Conservation (phyloP, 306 rosid genomes). For the Cicer pinnatifidum region DNA sequence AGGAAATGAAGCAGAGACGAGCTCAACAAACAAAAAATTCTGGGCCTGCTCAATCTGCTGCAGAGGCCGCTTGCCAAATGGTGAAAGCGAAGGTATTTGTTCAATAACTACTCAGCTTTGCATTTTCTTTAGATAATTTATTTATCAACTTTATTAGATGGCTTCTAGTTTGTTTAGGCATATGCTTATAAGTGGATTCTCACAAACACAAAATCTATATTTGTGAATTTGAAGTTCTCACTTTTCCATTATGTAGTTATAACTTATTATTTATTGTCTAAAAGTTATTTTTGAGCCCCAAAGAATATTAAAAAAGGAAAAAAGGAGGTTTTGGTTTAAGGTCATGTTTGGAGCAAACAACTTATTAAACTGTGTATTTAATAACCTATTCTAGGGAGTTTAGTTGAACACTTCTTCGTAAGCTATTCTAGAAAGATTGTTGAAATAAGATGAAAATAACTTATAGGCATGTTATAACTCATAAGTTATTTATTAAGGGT, state of each 20-base stretch:
- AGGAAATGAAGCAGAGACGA: slow-evolving; percentile 46
- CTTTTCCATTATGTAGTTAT: not conserved
- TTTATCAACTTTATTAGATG: slow-evolving; percentile 3
- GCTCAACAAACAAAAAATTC: slow-evolving; percentile 52
- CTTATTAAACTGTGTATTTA: not conserved
- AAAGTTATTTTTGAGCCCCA: not conserved
- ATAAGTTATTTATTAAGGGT: no score
- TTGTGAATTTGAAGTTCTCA: not conserved
- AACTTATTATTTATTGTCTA: not conserved
- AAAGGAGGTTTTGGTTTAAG: not conserved
- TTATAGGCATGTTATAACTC: no score
- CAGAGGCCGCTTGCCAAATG: slow-evolving; percentile 70
- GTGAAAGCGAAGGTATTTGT: slow-evolving; percentile 62
- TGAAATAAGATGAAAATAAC: no score
- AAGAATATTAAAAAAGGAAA: no score
- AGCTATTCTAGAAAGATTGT: not conserved
- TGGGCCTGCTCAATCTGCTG: slow-evolving; percentile 78
- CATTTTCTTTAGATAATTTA: slow-evolving; percentile 18
- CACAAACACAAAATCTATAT: not conserved
- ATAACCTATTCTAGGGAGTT: not conserved
- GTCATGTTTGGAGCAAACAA: not conserved
- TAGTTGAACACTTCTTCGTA: not conserved
- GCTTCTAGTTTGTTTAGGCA: not conserved
- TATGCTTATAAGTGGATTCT: not conserved
- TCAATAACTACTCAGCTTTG: not conserved